Base-by-base conservation (phyloP, 371 early-diverging fungal species). In the Mucor plumbeus region DNA sequence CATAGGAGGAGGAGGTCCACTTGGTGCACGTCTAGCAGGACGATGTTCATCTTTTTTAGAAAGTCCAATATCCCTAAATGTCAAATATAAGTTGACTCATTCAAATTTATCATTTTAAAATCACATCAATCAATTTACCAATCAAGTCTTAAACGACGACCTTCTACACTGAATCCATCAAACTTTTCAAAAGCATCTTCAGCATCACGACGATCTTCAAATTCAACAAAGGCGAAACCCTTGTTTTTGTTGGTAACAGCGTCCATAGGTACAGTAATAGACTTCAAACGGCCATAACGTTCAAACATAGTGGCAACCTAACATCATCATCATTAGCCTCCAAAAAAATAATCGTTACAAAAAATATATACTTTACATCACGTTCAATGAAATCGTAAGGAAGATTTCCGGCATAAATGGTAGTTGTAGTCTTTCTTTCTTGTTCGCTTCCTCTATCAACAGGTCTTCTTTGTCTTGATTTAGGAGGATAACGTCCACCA, bases 191-290 rank as follows among this genome's bases (percentile, higher is more conserved):
- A 87, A 5, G 91, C 93, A 65, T 90, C 91, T 71, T 91, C 91
- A 13, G 93, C 93, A 69, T 91, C 89, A 61, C 86, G 83, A 65
- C 92, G 86, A 55, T 92, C 89, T 62, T 90, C 90, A 75, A 85
- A 93, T 62, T 90, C 87, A 43, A 91, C 87, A 78, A 93, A 93
- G 8, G 92, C 87, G 71, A 93, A 93, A 7, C 93, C 93, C 73
- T 92, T 93, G 84, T 93, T 93, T 43, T 88, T 87, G 44, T 85
- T 85, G 21, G 92, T 92, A 66, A 81, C 82, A 21, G 87, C 78
- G 67, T 93, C 93, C 67, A 87, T 68, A 15, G 91, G 91, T 26
- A 93, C 88, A 38, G 91, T 90, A 35, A 90, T 84, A 66, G 84
- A 80, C 60, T 69, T 74, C 44, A 93, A 76, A 44, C 81, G 82